Conservation (phyloP, 176 grass and related monocot species). For the Olyra latifolia region DNA sequence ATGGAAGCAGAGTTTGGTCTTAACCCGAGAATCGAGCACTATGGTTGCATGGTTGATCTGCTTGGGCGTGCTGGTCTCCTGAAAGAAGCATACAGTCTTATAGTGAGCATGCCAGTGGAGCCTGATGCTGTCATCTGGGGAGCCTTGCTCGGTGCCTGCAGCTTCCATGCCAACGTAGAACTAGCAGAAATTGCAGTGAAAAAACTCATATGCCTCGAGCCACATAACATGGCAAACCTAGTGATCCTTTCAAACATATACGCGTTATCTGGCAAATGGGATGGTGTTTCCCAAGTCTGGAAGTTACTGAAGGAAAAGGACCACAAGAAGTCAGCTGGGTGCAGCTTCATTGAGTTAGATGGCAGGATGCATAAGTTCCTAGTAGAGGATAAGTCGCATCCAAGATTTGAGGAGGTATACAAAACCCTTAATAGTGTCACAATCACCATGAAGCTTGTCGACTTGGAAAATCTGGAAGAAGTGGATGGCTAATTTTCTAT, state of each 20-base stretch:
- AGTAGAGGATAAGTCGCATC: constrained; percentile 63
- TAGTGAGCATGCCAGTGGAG: constrained; percentile 64
- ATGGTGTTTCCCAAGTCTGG: constrained; percentile 58
- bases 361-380: constrained; percentile 68
- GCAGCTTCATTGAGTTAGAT: constrained; percentile 63
- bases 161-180: constrained; percentile 62
- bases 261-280: constrained; percentile 56
- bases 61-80: constrained; percentile 58
- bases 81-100: constrained; percentile 61
- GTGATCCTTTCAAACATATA: constrained; percentile 80
- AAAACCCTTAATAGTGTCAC: constrained; percentile 50
- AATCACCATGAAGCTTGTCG: constrained; percentile 45
- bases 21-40: constrained; percentile 66
- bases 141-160: constrained; percentile 67
- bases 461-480: constrained; percentile 32
- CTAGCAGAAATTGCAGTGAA: constrained; percentile 52
- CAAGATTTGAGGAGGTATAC: constrained; percentile 55
- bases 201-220: constrained; percentile 47
- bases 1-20: constrained; percentile 49
- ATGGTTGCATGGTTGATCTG: constrained; percentile 74
- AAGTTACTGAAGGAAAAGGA: constrained; percentile 63
- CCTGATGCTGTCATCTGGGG: constrained; percentile 78
- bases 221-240: constrained; percentile 57
- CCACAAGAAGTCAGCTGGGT: constrained; percentile 76
- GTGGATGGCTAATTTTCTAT: constrained; percentile 25